Evolutionary conservation across 352 stramenopile species (phyloP), one percentile per base, ranked within the genome.

Genomic region (Phytophthora pseudosyringae): DNA sequence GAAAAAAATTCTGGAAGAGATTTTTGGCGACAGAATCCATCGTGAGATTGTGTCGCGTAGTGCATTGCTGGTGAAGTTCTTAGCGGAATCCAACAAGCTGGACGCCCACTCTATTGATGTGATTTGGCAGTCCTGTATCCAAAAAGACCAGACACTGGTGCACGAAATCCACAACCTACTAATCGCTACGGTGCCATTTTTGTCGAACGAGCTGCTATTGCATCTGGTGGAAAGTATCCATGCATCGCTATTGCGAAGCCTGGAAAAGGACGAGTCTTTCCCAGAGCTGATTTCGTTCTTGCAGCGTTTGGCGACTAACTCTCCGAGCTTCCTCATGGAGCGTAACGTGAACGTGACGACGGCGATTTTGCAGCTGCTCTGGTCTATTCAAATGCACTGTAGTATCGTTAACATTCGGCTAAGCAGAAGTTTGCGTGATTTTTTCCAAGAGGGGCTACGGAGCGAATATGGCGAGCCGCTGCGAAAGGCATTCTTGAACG

Each of bases 11-110:
- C 73, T 94, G 25, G 82, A 94, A 33, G 86, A 92, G 35, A 92
- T 95, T 64, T 96, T 96, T 69, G 89, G 89, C 8, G 89, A 96
- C 57, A 76, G 86, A 18, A 95, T 95, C n/a, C 89, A 96, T 68
- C 81, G 87, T 33, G 87, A 96, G 69, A 87, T 94, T 46, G 89
- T 96, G 31, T 93, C 86, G 26, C 82, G 88, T 18, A 95, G 83
- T 69, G 80, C 85, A 7, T 66, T 89, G 36, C 51, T 96, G 43
- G 73, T 96, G n/a, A 94, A 91, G 38, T 96, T 95, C 45, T 68
- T 96, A 18, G 86, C 85, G 1, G 88, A 96, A 62, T 81, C 83
- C 18, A 85, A 92, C 62, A 90, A 88, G 41, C 56, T 96, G 38
- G 83, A 86, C 44, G 76, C 76, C 15, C 47, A 78, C 18, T 72